Conservation (phyloP, 208 protist genomes). For the Novymonas esmeraldas region DNA sequence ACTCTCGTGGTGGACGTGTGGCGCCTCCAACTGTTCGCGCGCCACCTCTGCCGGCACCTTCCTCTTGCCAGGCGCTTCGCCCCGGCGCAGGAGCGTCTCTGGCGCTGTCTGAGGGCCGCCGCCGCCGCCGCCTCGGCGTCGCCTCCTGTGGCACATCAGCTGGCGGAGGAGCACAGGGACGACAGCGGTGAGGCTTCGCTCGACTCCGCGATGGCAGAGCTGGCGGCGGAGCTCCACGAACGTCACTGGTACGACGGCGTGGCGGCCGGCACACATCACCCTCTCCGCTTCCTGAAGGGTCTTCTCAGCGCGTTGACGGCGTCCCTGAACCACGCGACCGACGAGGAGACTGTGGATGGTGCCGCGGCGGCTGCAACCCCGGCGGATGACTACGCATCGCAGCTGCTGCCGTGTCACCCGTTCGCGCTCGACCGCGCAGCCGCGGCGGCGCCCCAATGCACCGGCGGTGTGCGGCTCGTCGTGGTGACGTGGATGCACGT, state of each 20-base stretch:
- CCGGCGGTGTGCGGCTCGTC: slow-evolving; percentile 4
- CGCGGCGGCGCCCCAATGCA: background rate
- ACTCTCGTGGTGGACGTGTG: slow-evolving; percentile 1
- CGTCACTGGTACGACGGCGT: background rate
- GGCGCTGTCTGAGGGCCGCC: slow-evolving; percentile 6
- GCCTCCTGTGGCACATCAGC: no score
- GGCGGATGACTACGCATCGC: slow-evolving; percentile 3
- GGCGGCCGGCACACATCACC: background rate
- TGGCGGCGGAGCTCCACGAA: background rate
- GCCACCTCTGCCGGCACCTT: slow-evolving; percentile 4
- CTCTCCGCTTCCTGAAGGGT: background rate
- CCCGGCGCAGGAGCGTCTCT: background rate
- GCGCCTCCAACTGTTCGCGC: slow-evolving; percentile 8
- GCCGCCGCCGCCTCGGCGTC: background rate
- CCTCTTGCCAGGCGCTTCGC: background rate
- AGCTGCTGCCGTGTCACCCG: background rate
- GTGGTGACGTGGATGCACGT: slow-evolving; percentile 22
- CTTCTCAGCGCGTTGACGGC: background rate
- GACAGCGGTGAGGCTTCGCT: background rate
- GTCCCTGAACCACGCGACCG: background rate
- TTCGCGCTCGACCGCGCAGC: background rate
- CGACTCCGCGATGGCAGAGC: background rate
- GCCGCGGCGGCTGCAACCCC: background rate
- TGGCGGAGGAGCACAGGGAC: no score
- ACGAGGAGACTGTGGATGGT: background rate